Evolutionary conservation across 2,329 filamentous ascomycete species (phyloP).

Genomic region (Pseudohalonectria lignicola): DNA sequence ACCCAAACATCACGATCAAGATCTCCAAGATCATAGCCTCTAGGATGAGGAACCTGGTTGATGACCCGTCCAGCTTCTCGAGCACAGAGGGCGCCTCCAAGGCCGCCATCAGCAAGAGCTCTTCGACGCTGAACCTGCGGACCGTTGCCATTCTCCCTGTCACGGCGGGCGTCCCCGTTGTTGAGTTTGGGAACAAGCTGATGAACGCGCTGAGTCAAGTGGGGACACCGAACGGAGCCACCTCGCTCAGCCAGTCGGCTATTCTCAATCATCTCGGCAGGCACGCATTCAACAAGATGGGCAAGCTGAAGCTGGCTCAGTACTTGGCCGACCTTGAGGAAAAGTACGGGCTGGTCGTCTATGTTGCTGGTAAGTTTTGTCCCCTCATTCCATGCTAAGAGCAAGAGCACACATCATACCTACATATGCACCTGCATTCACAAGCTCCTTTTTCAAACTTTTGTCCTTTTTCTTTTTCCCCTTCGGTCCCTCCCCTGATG

Average conservation of each 20-base stretch:
- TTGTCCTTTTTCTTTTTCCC: not conserved
- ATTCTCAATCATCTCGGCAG: conserved; percentile 92
- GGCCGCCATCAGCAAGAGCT: conserved; percentile 51
- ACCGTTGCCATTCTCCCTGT: conserved; percentile 90
- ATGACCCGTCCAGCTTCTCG: conserved; percentile 62
- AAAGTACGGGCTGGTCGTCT: conserved; percentile 90
- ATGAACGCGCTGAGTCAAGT: conserved; percentile 84
- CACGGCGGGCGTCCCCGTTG: conserved; percentile 80
- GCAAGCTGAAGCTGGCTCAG: conserved; percentile 88
- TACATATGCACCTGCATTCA: no score
- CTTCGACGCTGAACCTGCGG: conserved; percentile 82
- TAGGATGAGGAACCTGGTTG: conserved; percentile 80
- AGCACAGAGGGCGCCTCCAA: conserved; percentile 45
- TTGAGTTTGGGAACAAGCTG: conserved; percentile 85
- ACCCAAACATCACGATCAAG: conserved; percentile 96
- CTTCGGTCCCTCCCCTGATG: conserved; percentile 6
- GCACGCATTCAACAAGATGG: conserved; percentile 95
- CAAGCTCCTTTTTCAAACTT: no score
- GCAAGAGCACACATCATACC: no score
- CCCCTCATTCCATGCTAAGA: conserved; percentile 1
- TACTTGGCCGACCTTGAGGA: conserved; percentile 96
- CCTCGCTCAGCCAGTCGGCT: conserved; percentile 82
- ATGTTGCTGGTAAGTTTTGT: conserved; percentile 60
- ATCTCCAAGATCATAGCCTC: conserved; percentile 98
- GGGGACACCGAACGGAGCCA: conserved; percentile 80